Conservation (phyloP, 768 basidiomycete species). For the Postia placenta region DNA sequence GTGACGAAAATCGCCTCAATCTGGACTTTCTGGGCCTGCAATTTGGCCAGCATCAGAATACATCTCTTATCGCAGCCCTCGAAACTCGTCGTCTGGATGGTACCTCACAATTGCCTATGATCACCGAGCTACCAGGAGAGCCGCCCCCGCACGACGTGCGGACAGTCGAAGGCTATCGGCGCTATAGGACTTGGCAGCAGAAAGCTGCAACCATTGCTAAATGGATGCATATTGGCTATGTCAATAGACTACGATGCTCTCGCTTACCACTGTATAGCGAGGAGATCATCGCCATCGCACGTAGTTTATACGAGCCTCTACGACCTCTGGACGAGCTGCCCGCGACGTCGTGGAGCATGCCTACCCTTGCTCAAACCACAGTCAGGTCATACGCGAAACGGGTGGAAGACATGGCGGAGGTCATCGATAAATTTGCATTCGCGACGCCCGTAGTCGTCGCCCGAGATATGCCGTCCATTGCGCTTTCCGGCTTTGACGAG, state of each 20-base stretch:
- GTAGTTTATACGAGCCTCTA: slow-evolving; percentile 38
- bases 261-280: slow-evolving; percentile 28
- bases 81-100: slow-evolving; percentile 56
- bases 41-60: slow-evolving; percentile 52
- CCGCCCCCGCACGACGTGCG: slow-evolving; percentile 70
- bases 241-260: slow-evolving; percentile 69
- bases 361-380: slow-evolving; percentile 34
- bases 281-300: slow-evolving; percentile 32
- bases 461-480: slow-evolving; percentile 60
- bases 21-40: slow-evolving; percentile 60
- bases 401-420: slow-evolving; percentile 41
- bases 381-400: slow-evolving; percentile 64
- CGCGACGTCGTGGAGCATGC: slow-evolving; percentile 36
- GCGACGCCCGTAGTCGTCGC: slow-evolving; percentile 76
- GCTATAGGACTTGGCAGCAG: slow-evolving; percentile 36
- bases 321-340: slow-evolving; percentile 2
- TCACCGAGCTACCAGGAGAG: slow-evolving; percentile 49
- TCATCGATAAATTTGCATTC: slow-evolving; percentile 71
- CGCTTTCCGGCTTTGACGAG: slow-evolving; percentile 41
- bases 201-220: slow-evolving; percentile 47
- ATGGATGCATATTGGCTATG: slow-evolving; percentile 65
- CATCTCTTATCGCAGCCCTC: slow-evolving; percentile 45
- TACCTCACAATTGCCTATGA: slow-evolving; percentile 45
- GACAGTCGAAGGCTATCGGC: slow-evolving; percentile 68
- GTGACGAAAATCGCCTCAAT: slow-evolving; percentile 47